Base-by-base conservation (phyloP, 164 flowering plant species). In the Cinnamomum chago region DNA sequence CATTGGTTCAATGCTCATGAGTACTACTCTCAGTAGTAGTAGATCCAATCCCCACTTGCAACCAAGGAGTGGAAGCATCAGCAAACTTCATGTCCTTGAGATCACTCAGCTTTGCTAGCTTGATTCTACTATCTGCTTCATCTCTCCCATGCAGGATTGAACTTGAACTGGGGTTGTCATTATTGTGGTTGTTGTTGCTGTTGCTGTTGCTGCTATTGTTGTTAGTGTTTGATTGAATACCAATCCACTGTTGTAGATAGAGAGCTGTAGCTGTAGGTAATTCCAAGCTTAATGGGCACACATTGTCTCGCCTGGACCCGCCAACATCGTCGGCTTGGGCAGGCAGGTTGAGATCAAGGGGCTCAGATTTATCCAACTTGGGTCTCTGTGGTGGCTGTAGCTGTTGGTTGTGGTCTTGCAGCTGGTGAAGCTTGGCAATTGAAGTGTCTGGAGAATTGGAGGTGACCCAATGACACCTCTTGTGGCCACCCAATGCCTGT, bases 401-500 rank as follows among this genome's bases (percentile, higher is more conserved):
- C 28, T 76, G 75, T 17, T 76, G 75, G 70, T 6, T 65, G 25
- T 77, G 66, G 4, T 75, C 81, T 65, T 76, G 80, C 62, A 80
- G 65, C 10, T 80, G 76, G 12, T 81, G 84, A 40, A 86, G 76
- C 82, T 81, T 86, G 2, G 82, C 78, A 2, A 81, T 50, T 0
- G 91, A n/a, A 7, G 89, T 50, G 23, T 86, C 90, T 0, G 83
- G 81, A 1, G 89, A 78, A 65, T 83, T 85, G 15, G 99, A 88
- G 5, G 94, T 92, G 78, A 92, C 85, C 99, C 99, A 93, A 72
- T 95, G 98, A 77, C 99, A 95, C 74, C 99, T 85, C 80, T 95
- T 95, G 81, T 95, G 99, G 1, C 98, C 98, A 0, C 99, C 99
- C 25, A 95, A 76, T 0, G 98, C 99, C 72, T 95, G 98, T 2